Evolutionary conservation across 768 basidiomycete species (phyloP).

Genomic region (Mrakia hoshinonis): DNA sequence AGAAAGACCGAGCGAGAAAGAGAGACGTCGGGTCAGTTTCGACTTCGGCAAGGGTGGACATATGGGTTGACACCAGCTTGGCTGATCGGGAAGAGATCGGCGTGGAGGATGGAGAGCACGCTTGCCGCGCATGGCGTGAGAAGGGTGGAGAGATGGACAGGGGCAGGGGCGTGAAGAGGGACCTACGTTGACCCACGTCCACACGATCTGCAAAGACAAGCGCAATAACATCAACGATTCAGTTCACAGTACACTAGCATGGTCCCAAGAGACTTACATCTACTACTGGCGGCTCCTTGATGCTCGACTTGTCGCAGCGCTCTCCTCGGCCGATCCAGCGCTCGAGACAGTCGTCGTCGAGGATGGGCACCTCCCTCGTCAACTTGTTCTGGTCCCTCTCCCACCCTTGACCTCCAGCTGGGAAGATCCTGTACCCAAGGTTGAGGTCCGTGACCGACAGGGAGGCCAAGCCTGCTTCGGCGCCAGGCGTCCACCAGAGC

Average conservation of each 20-base stretch:
- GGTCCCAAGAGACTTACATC: conserved; percentile 4
- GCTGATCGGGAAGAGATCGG: background rate
- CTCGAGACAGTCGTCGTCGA: conserved; percentile 24
- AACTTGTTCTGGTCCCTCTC: background rate
- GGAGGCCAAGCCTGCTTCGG: background rate
- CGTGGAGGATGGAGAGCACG: no score
- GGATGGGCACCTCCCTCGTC: conserved; percentile 11
- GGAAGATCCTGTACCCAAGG: background rate
- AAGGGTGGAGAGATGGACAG: background rate
- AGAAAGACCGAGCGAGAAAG: background rate
- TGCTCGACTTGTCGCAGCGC: background rate
- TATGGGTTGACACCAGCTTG: background rate
- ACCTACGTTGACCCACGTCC: conserved; percentile 27
- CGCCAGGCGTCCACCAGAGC: background rate
- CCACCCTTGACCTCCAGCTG: background rate
- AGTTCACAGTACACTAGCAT: background rate
- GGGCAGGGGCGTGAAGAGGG: background rate
- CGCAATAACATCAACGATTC: background rate
- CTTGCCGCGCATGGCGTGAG: no score
- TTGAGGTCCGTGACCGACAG: background rate
- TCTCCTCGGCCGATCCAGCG: conserved; percentile 12
- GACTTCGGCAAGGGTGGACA: background rate
- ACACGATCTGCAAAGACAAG: background rate
- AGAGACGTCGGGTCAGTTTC: background rate
- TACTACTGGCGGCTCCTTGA: conserved; percentile 5